A percentile compares a stretch with the other conserved stretches of the same genome.
Evolutionary conservation across 768 basidiomycete species (phyloP).

Genomic region (Lactarius pseudohatsudake): DNA sequence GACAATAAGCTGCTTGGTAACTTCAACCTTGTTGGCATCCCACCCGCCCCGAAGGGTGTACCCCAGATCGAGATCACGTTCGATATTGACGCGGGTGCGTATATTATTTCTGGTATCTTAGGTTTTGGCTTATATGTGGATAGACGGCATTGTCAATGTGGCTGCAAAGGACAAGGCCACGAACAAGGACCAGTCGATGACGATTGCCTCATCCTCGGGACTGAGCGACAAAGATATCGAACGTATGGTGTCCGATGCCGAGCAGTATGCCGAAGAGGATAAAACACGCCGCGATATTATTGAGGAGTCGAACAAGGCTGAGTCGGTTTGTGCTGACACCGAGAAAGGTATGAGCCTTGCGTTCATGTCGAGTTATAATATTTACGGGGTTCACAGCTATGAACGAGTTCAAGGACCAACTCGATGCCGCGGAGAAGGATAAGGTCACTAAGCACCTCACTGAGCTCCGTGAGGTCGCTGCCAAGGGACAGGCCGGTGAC

Average conservation of each 20-base stretch:
- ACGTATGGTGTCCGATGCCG: conserved; percentile 93
- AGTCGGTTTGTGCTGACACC: conserved; percentile 90
- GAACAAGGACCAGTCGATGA: conserved; percentile 90
- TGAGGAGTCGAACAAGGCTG: conserved; percentile 96
- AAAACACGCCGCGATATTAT: conserved; percentile 85
- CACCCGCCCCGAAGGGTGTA: conserved; percentile 73
- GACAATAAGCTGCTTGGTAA: conserved; percentile 99
- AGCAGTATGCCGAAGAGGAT: conserved; percentile 91
- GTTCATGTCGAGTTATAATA: conserved; percentile 4
- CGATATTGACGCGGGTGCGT: conserved; percentile 91
- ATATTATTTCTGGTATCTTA: not conserved
- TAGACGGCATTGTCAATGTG: conserved; percentile 96
- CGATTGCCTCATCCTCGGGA: conserved; percentile 96
- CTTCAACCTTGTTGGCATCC: conserved; percentile 99
- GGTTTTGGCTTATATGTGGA: conserved; percentile 18
- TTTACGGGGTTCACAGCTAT: conserved; percentile 54
- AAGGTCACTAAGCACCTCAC: conserved; percentile 85
- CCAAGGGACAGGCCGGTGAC: conserved; percentile 88
- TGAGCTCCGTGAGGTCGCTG: conserved; percentile 86
- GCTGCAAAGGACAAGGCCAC: conserved; percentile 94
- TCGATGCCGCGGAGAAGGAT: conserved; percentile 89
- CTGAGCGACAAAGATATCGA: conserved; percentile 96
- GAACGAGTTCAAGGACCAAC: conserved; percentile 96
- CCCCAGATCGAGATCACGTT: conserved; percentile 86
- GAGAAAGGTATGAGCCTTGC: conserved; percentile 71